Base-by-base conservation (phyloP, 371 early-diverging fungal genomes). In the Catenaria anguillulae region DNA sequence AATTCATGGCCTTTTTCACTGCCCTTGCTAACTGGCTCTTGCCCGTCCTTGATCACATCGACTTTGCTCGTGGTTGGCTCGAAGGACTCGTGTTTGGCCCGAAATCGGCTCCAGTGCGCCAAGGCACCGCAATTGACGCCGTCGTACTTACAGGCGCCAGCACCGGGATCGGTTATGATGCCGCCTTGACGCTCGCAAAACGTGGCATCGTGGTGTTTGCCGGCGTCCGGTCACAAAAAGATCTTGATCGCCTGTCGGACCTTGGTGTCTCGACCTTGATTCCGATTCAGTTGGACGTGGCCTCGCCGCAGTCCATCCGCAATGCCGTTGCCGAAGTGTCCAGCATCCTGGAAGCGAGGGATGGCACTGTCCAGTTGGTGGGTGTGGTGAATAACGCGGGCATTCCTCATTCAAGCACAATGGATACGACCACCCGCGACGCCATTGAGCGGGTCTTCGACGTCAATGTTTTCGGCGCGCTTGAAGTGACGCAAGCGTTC, bases 141-240 rank as follows among this genome's bases (percentile, higher is more conserved):
- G 45, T 43, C 19, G 45, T 43, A 2, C 8, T 43, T 23, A 19
- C 78, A 0, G 78, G 78, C 23, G 67, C 78, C 55, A 79, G 71
- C 68, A 66, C 68, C 37, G 78, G 78, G 31, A 81, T 78, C 50
- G 78, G 78, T 0, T 66, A 65, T 29, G 69, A 67, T 12, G 78
- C 80, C 2, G 79, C 78, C 15, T 61, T 67, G 2, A 63, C 65
- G 23, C 70, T 78, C 45, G 78, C 80, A 0, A 67, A 67, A n/a
- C 70, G 19, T 17, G 45, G 45, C 45, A 23, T 43, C 3, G 19
- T 43, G 10, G 63, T 62, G 43, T 62, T 62, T 33, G 63, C 63
- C 12, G 29, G 56, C 45, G 54, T 36, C 3, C 55, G 63, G 4
- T 12, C 26, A 10, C 24, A 24, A n/a, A 15, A 4, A 2, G 63